Evolutionary conservation across 345 rosid species (phyloP).

Genomic region (Chamaenerion angustifolium): DNA sequence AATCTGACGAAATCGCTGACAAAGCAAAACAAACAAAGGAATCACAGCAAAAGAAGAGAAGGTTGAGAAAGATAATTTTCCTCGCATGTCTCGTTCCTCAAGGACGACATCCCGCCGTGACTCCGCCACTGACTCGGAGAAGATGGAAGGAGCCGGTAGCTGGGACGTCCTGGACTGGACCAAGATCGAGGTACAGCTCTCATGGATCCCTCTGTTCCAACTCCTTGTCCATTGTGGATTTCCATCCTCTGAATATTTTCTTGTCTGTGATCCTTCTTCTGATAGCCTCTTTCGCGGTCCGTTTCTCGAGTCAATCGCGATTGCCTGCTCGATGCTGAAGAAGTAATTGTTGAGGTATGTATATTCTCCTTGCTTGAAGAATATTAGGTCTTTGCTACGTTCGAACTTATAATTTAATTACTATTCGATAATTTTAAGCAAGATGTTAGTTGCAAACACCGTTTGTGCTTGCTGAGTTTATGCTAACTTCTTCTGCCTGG

Average conservation of each 20-base stretch:
- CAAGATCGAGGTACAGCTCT: slow-evolving; percentile 38
- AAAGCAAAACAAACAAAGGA: too few relatives aligned
- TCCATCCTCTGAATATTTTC: not conserved
- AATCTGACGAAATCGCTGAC: too few relatives aligned
- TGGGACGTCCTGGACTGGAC: slow-evolving; percentile 89
- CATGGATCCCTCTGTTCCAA: not conserved
- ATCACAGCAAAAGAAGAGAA: too few relatives aligned
- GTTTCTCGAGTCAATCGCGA: slow-evolving; percentile 39
- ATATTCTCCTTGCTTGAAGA: not conserved
- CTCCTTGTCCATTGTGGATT: slow-evolving; percentile 1
- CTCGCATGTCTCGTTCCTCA: slow-evolving; percentile 39
- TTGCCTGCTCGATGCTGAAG: slow-evolving; percentile 66
- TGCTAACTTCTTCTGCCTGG: too few relatives aligned
- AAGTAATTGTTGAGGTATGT: slow-evolving; percentile 48
- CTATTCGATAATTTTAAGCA: not conserved
- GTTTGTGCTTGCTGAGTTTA: too few relatives aligned
- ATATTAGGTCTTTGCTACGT: not conserved
- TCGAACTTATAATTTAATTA: not conserved
- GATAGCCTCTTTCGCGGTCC: slow-evolving; percentile 36
- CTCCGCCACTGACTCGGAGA: slow-evolving; percentile 34
- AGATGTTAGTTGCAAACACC: too few relatives aligned
- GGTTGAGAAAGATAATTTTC: not conserved
- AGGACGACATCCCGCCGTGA: slow-evolving; percentile 37
- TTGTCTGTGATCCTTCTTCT: slow-evolving; percentile 3
- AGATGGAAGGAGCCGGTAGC: slow-evolving; percentile 63